Base-by-base conservation (phyloP, 768 basidiomycete genomes). In the Suillus lakei region DNA sequence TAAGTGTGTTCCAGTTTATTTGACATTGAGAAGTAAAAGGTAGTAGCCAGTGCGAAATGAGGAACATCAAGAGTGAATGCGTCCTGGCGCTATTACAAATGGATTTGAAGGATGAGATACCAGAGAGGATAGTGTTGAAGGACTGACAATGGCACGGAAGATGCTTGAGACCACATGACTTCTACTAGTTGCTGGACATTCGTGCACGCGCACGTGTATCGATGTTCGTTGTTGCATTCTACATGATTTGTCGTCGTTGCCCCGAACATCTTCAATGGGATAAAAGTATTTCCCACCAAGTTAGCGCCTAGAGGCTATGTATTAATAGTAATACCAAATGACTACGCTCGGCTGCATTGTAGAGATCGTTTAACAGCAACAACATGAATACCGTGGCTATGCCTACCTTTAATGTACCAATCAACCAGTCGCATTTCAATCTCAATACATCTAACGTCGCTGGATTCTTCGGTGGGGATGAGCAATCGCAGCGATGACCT, bases 51-150 rank as follows among this genome's bases (percentile, higher is more conserved):
- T 8, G 91, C 90, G 74, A 87, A 86, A 65, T 91, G 90, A 54
- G 86, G 79, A 61, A 89, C 86, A 70, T 95, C 93, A 71, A 94
- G 95, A 69, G 94, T 91, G 70, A 95, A 93, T 62, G 91, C 89
- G 69, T 92, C 86, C 67, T 95, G 84, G 64, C 88, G 86, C 92
- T 94, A 70, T 18, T 67, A 50, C 53, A 15, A 53, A 13, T 8
- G n/a, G n/a, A n/a, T n/a, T n/a, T n/a, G 23, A 50, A 26, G 21
- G 7, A 13, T 67, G 44, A 69, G 1, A 16, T 15, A 34, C n/a
- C 1, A n/a, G 15, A 48, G 8, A 16, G 58, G 23, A 36, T 13
- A 6, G 50, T 1, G 9, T 51, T 15, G 13, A 50, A 41, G 43
- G 16, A 79, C 91, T 77, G 74, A 93, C 93, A 91, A 88, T 71